Evolutionary conservation across 441 rosid genomes (phyloP), one percentile per base, ranked within the genome.

Genomic region (Breynia disticha): DNA sequence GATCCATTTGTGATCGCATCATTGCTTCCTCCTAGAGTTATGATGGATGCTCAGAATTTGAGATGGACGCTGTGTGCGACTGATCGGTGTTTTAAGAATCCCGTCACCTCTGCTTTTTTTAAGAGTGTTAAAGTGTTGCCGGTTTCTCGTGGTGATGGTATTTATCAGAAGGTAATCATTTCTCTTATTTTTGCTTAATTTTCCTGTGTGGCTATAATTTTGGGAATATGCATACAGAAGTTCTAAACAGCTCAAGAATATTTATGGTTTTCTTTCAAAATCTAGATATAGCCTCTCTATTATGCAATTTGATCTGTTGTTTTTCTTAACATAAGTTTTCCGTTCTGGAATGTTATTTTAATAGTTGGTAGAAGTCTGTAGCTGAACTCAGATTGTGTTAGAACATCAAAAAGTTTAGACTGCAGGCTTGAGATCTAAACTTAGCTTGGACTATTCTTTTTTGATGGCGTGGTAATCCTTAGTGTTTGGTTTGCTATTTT

Each of bases 1-100:
- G 98, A 91, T 63, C 95, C 98, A 0, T 73, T 91, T 67, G 76
- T 88, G 24, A 84, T 91, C 68, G 89, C 98, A 48, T 86, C 98
- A 4, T 62, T 91, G 53, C 96, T 87, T 62, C 97, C 98, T 19
- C 87, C 82, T 19, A 70, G 72, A 21, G 79, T 91, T 52, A 72
- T 91, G 12, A 49, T 88, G 62, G 97, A 86, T 68, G 82, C 91
- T 60, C 84, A 80, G 63, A 86, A 86, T 66, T 42, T 86, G 68
- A 84, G 95, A 72, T 91, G 97, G 98, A 82, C 98, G 10, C 86
- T 91, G 49, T 91, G 98, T 76, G 98, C 98, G 11, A 62, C 90
- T 8, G 98, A 90, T 66, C 74, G 95, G 7, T 90, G 98, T 60
- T 90, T 91, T 67, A 80, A 68, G 22, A 91, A 88, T 80, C 90